Conservation (phyloP, 1,284 basidiomycete genomes). For the Microbotryum silenes-acaulis region DNA sequence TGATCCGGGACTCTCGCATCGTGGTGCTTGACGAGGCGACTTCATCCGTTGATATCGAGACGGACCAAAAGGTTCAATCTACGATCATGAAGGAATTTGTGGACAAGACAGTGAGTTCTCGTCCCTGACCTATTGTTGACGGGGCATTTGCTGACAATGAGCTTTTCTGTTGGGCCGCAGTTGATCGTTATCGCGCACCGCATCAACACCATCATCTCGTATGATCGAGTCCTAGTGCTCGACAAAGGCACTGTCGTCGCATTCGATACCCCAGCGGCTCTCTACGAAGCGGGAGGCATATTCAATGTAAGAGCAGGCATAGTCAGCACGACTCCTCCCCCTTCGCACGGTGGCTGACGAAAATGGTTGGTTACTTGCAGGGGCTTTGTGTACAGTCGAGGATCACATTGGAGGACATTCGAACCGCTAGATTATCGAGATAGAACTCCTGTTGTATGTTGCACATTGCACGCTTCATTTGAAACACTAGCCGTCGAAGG, state of each 20-base stretch:
- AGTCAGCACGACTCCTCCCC: no score
- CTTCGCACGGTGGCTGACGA: neutral
- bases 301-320: constrained; percentile 43
- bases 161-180: neutral
- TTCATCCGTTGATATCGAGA: constrained; percentile 68
- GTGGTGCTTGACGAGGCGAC: constrained; percentile 74
- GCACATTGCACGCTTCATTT: no score
- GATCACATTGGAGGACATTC: constrained; percentile 59
- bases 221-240: constrained; percentile 71
- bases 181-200: constrained; percentile 55
- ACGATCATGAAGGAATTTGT: constrained; percentile 61
- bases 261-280: constrained; percentile 57
- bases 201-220: constrained; percentile 68
- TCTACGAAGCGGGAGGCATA: constrained; percentile 53
- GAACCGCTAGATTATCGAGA: no score
- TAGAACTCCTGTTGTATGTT: no score
- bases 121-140: neutral
- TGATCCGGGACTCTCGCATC: constrained; percentile 66
- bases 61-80: constrained; percentile 61
- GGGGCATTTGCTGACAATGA: neutral
- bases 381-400: constrained; percentile 65
- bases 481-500: no score
- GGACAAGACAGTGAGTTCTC: constrained; percentile 51
- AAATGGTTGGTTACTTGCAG: constrained; percentile 32
- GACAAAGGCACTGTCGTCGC: constrained; percentile 62